Evolutionary conservation across 306 rosid species (phyloP), one percentile per base, ranked within the genome.

Genomic region (Neltuma alba): DNA sequence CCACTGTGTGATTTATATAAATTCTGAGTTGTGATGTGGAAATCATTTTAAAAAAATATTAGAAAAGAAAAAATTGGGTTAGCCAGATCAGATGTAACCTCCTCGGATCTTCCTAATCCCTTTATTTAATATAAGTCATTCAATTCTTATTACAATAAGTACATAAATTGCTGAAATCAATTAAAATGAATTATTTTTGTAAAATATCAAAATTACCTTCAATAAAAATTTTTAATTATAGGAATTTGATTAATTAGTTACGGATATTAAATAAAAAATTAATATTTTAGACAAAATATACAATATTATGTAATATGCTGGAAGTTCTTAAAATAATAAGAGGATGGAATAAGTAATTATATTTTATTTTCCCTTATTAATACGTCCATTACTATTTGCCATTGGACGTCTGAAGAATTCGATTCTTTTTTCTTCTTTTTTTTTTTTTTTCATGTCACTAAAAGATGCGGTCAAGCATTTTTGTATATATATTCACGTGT

Each of bases 51-150:
- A n/a, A 2, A 18, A 20, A n/a, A 52, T 20, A 0, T 4, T 0
- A 37, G 27, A 42, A 54, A 47, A 25, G 15, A 63, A 13, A 42
- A 50, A 44, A 79, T 31, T 25, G 58, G 31, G 63, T 23, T 58
- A 60, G 66, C 72, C 62, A 71, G 87, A 89, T 88, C 82, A 74
- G 85, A 89, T 86, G 84, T 83, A 82, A 71, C 73, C 45, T 82
- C 9, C 3, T 55, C n/a, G n/a, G n/a, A n/a, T n/a, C 45, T 68
- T 72, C 79, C 76, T 83, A 80, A 78, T 75, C 78, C 79, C 75
- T 62, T 62, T 76, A 78, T 76, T 52, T 52, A 7, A 52, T 52
- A 52, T n/a, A 18, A n/a, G n/a, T n/a, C n/a, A n/a, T n/a, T n/a
- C n/a, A n/a, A n/a, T n/a, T n/a, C n/a, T n/a, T n/a, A n/a, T n/a